Evolutionary conservation across 768 basidiomycete species (phyloP), one percentile per base, ranked within the genome.

Genomic region (Boletales sp.): DNA sequence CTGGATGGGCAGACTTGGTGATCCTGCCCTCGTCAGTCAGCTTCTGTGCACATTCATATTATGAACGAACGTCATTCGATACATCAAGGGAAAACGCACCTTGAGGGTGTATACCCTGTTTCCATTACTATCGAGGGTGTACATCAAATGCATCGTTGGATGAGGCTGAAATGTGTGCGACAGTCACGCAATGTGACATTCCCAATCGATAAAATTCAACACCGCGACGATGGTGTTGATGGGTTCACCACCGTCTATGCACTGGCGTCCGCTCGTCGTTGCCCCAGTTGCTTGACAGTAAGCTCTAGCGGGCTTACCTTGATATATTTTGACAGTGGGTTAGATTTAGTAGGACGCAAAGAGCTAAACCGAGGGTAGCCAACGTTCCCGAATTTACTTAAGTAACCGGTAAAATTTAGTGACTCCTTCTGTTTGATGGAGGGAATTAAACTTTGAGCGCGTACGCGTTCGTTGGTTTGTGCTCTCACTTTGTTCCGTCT

Each of bases 1-100:
- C 94, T 70, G 97, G 95, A 70, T 98, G 95, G 12, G 95, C 97
- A 48, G 93, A 95, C 70, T 94, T 95, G 21, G 95, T 92, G 56
- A 91, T 80, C 71, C 82, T 84, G 35, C 92, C 93, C 30, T 72
- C 73, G 38, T 86, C 78, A 14, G 89, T 93, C 37, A 79, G 59
- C 86, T 99, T 99, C 95, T 97, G 21, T 15, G 64, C 32, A 51
- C 21, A 21, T 21, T 21, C 21, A 14, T 31, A 43, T 15, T 9
- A 45, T 62, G 45, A 52, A 47, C 39, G 45, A 36, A 15, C 12
- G 27, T 21, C 31, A 29, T 19, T 31, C 38, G 47, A 32, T 15
- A 19, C 10, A 4, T 2, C 12, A 2, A 37, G 19, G 5, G 34
- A n/a, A 18, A n/a, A 61, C 77, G 48, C 45, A 95, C 94, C 68